Evolutionary conservation across 305 asterid genomes (phyloP), one percentile per base, ranked within the genome.

Genomic region (Fraxinus paxiana): DNA sequence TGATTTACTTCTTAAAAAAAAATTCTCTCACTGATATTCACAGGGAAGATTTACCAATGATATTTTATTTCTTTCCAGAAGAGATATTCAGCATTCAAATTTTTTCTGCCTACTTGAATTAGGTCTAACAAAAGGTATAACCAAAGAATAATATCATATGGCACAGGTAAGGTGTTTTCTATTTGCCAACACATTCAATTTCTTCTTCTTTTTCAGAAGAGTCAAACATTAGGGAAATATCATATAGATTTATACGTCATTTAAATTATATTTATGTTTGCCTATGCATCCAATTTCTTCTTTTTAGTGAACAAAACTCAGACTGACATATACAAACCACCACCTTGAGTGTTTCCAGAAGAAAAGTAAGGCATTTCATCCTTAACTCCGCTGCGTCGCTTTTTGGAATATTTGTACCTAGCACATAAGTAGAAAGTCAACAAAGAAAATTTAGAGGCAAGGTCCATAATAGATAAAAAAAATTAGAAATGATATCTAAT

Each of bases 321-420:
- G 17, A 26, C 17, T 5, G 18, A 18, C 33, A 9, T 75, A 77
- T 41, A 77, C 26, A 67, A 61, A 82, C 38, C 73, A 63, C 54
- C 79, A 95, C 99, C 98, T 94, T 85, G 69, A 93, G 90, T 84
- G 87, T 91, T 83, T 87, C 90, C 86, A 91, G 80, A 83, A 94
- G 93, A 85, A 91, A 94, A 38, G 87, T 86, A 75, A 96, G 86
- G 88, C 96, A 92, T 83, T 90, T 88, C 83, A 43, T 79, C 87
- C 93, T 90, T 89, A 94, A 83, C 81, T 89, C 88, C 54, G 91
- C 90, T 28, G 98, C 97, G 77, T 92, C 98, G 84, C 17, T 85
- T 90, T 88, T 91, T 80, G 99, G 90, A 78, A 94, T 88, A 88
- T 83, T 86, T 83, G 97, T 88, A 86, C 99, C 99, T 94, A 91